Base-by-base conservation (phyloP, 2,329 filamentous ascomycete species). In the Thermochaetoides dissita region DNA sequence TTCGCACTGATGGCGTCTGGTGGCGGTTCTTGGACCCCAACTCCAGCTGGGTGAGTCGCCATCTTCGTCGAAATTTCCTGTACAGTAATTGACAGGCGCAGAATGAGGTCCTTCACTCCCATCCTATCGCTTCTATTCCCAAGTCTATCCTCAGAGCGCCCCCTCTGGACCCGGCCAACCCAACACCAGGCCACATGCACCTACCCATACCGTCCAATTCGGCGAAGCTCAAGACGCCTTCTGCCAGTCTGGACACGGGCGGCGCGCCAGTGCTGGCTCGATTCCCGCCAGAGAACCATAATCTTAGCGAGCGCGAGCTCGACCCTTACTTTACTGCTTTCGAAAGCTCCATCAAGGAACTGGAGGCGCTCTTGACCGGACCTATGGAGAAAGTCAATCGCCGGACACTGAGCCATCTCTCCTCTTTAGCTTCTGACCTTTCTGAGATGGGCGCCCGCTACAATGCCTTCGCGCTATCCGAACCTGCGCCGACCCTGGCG, bases 11-110 rank as follows among this genome's bases (percentile, higher is more conserved):
- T 57, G 89, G 89, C 3, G 88, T 98, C 28, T 94, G 88, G 79
- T 95, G 89, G 88, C 81, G 87, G 51, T 98, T 98, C 57, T 71
- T 98, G 31, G 91, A 98, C 59, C 91, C 93, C 8, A 96, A 98
- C 59, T 88, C 89, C 24, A 96, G 91, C 74, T 98, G 91, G 91
- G 87, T 94, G 76, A 32, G 64, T 50, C 31, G 5, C 9, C 9
- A 11, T 9, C 6, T 11, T n/a, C n/a, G n/a, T n/a, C n/a, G n/a
- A n/a, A n/a, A n/a, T n/a, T n/a, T n/a, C n/a, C n/a, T n/a, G n/a
- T n/a, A n/a, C n/a, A n/a, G n/a, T n/a, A n/a, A n/a, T n/a, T n/a
- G n/a, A n/a, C n/a, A n/a, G n/a, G 17, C 8, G 28, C 40, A 94
- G 88, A 93, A 76, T 57, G 91, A 98, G 63, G 88, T 98, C n/a